Evolutionary conservation across 345 rosid species (phyloP), one percentile per base, ranked within the genome.

Genomic region (Combretum micranthum): DNA sequence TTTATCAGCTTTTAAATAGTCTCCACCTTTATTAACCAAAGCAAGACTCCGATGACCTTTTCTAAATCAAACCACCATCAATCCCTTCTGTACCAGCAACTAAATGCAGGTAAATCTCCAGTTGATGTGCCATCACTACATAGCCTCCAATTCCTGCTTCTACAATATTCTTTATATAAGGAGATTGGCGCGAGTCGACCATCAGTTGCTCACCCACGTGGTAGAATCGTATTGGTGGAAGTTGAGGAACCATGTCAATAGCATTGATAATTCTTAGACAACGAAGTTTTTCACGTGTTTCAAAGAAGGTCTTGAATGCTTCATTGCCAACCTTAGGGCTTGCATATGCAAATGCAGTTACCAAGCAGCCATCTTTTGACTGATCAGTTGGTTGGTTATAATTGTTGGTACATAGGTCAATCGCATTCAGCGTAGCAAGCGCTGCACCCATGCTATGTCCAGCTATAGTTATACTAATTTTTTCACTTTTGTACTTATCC

Each of bases 371-470:
- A 16, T 70, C 73, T 39, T 55, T 59, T 0, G 68, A 52, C 4
- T 51, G 71, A 15, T 49, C 68, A 47, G 55, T 20, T 20, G 77
- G 66, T 47, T 43, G 63, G 73, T 87, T 82, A 48, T 60, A 64
- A 51, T 80, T 79, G 26, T 84, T 84, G 52, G 76, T 64, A n/a
- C 74, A 82, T 2, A 87, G 68, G 73, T 87, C 88, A 12, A 73
- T 17, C 2, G 88, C 88, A 23, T 68, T 80, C n/a, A 84, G 39
- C 9, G 86, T 82, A 8, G 86, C 85, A 1, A 82, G 57, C 0
- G 82, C 86, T 7, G 82, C 83, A 26, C 90, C 88, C 66, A 82
- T 62, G 62, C 88, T 78, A 71, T 84, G 85, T 8, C 88, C 88
- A 4, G 71, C 71, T 13, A 82, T 20, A 1, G 76, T 78, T 69